phyloP scores from a whole-genome alignment of 2,329 filamentous ascomycete species.

The Botrytis squamosa region DNA sequence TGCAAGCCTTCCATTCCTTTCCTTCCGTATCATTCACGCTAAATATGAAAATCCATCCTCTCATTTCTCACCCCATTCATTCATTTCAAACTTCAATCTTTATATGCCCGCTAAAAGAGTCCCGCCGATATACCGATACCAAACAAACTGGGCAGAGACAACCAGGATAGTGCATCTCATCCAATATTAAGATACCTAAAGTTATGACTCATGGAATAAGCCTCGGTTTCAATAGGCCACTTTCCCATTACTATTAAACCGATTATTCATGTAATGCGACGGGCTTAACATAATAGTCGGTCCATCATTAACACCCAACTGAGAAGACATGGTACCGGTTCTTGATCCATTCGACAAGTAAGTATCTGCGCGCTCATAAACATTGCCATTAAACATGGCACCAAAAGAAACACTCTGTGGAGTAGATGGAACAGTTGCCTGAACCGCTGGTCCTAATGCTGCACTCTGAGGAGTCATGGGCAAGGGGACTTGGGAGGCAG shows the following conservation, averaged over 20 bases:
- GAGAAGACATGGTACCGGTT: conserved; percentile 38
- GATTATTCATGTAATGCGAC: conserved; percentile 29
- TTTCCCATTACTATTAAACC: conserved; percentile 36
- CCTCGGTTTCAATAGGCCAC: conserved; percentile 28
- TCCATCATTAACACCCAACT: conserved; percentile 32
- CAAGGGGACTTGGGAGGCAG: conserved; percentile 54
- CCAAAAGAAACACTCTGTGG: conserved; percentile 43
- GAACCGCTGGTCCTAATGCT: conserved; percentile 83
- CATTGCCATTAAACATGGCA: conserved; percentile 36
- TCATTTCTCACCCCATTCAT: background rate
- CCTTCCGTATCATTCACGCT: background rate
- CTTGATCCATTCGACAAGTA: conserved; percentile 36
- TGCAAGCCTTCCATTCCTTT: background rate
- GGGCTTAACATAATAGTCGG: conserved; percentile 35
- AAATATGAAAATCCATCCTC: conserved; percentile 3
- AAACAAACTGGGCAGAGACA: background rate
- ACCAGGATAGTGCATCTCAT: conserved; percentile 1
- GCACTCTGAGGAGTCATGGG: conserved; percentile 89
- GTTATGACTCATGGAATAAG: background rate
- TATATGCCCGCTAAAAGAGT: background rate
- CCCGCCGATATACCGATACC: background rate
- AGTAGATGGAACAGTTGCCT: conserved; percentile 80
- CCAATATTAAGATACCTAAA: background rate
- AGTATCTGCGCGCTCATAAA: conserved; percentile 39
- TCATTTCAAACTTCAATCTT: conserved; percentile 1